Conservation (phyloP, 1,139 yeast species). For the Entelexis paramagnoliae region DNA sequence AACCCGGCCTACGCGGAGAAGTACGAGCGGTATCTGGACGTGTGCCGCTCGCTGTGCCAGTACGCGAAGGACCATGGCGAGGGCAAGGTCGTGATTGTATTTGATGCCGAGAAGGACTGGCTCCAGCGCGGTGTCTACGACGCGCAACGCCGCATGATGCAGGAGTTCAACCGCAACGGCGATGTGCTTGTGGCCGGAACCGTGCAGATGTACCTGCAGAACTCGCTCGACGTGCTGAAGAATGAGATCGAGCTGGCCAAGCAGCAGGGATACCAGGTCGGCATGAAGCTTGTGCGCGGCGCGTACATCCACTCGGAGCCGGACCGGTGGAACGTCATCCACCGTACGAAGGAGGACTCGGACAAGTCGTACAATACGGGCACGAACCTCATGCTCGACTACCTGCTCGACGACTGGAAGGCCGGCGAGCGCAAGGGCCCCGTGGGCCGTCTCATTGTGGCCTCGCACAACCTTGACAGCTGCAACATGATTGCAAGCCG, state of each 20-base stretch:
- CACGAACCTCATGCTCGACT: conserved; percentile 51
- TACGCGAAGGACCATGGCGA: conserved; percentile 59
- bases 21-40: conserved; percentile 53
- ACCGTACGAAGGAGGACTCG: conserved; percentile 64
- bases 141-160: conserved; percentile 72
- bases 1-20: conserved; percentile 43
- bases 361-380: conserved; percentile 69
- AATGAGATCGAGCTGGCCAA: conserved; percentile 57
- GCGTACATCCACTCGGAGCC: conserved; percentile 91
- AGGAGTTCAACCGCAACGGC: conserved; percentile 54
- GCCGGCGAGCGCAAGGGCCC: conserved; percentile 33
- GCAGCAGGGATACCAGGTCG: conserved; percentile 55
- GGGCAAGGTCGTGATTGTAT: conserved; percentile 75
- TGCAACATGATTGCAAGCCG: conserved; percentile 58
- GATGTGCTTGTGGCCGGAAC: conserved; percentile 76
- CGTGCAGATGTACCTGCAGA: conserved; percentile 80
- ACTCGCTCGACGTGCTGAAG: conserved; percentile 52
- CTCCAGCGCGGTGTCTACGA: conserved; percentile 88
- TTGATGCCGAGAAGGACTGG: conserved; percentile 87
- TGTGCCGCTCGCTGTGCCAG: conserved; percentile 53
- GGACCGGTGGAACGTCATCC: conserved; percentile 55
- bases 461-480: conserved; percentile 82
- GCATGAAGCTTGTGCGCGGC: conserved; percentile 91
- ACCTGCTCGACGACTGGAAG: conserved; percentile 44
- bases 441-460: conserved; percentile 81